A percentile compares a stretch with the other conserved stretches of the same genome.
These are phyloP conservation scores for Crassisporium funariophilum DNA, from an alignment of 768 basidiomycete species.

Conservation along the genomic window DNA sequence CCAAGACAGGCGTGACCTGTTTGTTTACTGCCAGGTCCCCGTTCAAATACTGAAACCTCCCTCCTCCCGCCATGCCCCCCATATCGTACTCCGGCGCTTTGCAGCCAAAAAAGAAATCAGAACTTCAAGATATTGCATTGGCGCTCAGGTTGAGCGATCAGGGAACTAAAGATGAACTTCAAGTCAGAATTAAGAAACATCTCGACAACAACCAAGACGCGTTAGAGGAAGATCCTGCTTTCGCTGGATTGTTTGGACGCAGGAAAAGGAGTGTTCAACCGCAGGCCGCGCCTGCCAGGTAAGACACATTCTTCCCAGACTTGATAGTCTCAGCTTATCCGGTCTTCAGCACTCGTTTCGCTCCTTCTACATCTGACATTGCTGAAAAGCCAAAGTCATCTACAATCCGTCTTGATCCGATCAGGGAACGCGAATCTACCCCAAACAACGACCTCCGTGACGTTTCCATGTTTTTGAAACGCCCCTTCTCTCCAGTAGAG, in stretches of 20 bases:
- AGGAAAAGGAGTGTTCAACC: conserved; percentile 48
- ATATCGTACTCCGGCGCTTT: conserved; percentile 53
- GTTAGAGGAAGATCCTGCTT: conserved; percentile 59
- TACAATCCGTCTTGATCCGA: conserved; percentile 35
- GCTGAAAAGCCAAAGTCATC: conserved; percentile 26
- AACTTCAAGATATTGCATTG: conserved; percentile 61
- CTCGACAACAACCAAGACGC: conserved; percentile 55
- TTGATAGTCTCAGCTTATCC: background rate
- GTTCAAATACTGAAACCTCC: conserved; percentile 21
- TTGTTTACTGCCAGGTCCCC: conserved; percentile 31
- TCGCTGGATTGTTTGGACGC: conserved; percentile 55
- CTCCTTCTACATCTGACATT: conserved; percentile 10
- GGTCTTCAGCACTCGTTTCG: conserved; percentile 18
- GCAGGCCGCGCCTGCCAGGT: conserved; percentile 18
- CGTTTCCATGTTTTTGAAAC: conserved; percentile 55
- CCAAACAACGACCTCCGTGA: conserved; percentile 52
- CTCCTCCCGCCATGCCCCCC: conserved; percentile 43
- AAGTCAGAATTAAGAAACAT: conserved; percentile 61
- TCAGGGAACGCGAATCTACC: conserved; percentile 49
- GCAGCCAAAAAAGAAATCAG: conserved; percentile 67
- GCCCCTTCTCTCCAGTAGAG: conserved; percentile 41
- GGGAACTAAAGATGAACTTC: conserved; percentile 67
- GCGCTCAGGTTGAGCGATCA: conserved; percentile 53
- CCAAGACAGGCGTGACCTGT: conserved; percentile 25
- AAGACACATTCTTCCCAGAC: conserved; percentile 5